Percentiles rank a stretch among this genome's conserved stretches.
These are phyloP conservation scores for Nicotiana benthamiana DNA, from an alignment of 257 asterid species.

Conservation along the genomic window DNA sequence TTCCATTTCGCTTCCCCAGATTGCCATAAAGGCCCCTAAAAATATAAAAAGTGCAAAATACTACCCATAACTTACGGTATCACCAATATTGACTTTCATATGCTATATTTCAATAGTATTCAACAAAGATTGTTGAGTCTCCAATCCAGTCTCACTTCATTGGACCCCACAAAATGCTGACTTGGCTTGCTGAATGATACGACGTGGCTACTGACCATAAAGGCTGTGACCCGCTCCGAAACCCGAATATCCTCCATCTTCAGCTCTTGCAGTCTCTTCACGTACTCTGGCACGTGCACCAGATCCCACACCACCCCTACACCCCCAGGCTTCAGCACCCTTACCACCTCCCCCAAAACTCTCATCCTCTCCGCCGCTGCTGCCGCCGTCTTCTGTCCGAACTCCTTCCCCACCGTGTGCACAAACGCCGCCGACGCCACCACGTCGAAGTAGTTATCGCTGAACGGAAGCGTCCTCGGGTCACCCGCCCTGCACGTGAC, in stretches of 20 bases:
- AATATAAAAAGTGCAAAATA: background rate
- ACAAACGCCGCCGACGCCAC: slow-evolving; percentile 91
- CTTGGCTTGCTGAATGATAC: slow-evolving; percentile 76
- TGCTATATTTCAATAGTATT: slow-evolving; percentile 1
- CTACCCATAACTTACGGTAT: background rate
- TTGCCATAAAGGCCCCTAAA: background rate
- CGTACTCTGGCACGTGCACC: slow-evolving; percentile 78
- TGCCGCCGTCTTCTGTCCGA: slow-evolving; percentile 65
- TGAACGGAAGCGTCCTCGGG: slow-evolving; percentile 73
- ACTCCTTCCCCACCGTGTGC: slow-evolving; percentile 88
- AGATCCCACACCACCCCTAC: slow-evolving; percentile 92
- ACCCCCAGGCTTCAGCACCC: slow-evolving; percentile 84
- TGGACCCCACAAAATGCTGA: slow-evolving; percentile 66
- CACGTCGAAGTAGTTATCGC: slow-evolving; percentile 77
- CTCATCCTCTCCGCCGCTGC: slow-evolving; percentile 89
- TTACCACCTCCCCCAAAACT: slow-evolving; percentile 71
- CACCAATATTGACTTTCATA: background rate
- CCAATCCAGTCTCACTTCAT: slow-evolving; percentile 84
- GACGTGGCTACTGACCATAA: slow-evolving; percentile 81
- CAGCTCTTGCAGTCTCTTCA: slow-evolving; percentile 62
- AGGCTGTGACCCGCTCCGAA: slow-evolving; percentile 89
- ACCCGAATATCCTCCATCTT: slow-evolving; percentile 83
- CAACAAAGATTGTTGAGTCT: slow-evolving; percentile 73
- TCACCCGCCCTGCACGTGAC: slow-evolving; percentile 96
- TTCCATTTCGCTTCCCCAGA: slow-evolving; percentile 75